Percentiles rank a stretch among this genome's conserved stretches.
phyloP scores from a whole-genome alignment of 345 rosid genomes.

The Gossypium longicalyx region DNA sequence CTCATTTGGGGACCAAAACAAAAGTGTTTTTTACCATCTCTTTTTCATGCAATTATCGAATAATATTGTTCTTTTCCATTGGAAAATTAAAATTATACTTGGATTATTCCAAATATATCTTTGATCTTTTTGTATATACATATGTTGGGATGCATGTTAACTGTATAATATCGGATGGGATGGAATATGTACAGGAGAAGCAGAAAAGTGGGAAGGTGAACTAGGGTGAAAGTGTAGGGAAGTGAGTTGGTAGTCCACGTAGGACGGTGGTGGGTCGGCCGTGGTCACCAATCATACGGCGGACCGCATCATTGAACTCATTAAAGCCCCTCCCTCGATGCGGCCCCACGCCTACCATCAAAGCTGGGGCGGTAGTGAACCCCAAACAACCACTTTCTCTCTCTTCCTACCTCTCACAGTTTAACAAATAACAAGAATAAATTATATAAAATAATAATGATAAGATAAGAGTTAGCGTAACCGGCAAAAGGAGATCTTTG shows the following conservation, averaged over 20 bases:
- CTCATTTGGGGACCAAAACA: neutral
- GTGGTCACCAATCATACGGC: slow-evolving; percentile 67
- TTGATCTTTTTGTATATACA: no score
- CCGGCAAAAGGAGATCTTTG: slow-evolving; percentile 47
- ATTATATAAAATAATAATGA: neutral
- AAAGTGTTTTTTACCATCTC: neutral
- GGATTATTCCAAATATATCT: neutral
- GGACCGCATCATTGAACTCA: slow-evolving; percentile 60
- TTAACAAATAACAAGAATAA: neutral
- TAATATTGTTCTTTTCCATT: neutral
- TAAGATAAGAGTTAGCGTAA: slow-evolving; percentile 47
- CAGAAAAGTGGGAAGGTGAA: neutral
- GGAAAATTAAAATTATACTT: neutral
- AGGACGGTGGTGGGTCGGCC: slow-evolving; percentile 93
- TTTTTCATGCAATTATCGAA: neutral
- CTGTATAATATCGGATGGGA: no score
- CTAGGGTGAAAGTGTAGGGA: slow-evolving; percentile 17
- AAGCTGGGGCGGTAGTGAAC: slow-evolving; percentile 47
- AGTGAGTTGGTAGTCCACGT: slow-evolving; percentile 43
- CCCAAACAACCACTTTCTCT: neutral
- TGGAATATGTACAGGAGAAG: no score
- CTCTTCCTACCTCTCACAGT: neutral
- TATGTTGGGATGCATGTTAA: no score
- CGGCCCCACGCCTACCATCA: slow-evolving; percentile 42
- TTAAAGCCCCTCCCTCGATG: slow-evolving; percentile 7